A percentile compares a stretch with the other conserved stretches of the same genome.
Evolutionary conservation across 2,329 filamentous ascomycete species (phyloP).

Genomic region (Trichoderma gracile): DNA sequence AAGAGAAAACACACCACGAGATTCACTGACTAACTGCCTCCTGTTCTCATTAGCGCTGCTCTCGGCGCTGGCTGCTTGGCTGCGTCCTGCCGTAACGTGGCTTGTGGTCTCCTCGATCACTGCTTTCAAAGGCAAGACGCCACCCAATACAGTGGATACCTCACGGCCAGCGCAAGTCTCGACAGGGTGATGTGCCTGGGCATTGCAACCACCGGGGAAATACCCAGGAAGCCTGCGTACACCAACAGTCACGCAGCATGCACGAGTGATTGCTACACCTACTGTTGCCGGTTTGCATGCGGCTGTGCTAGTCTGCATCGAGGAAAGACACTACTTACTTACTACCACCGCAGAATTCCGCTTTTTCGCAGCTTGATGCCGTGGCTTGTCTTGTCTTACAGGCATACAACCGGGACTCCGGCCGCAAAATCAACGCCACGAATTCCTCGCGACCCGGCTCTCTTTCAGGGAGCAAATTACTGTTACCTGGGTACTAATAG

Average conservation of each 20-base stretch:
- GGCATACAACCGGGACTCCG: conserved; percentile 1
- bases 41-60: too few relatives aligned
- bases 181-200: not conserved
- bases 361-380: too few relatives aligned
- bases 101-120: conserved; percentile 2
- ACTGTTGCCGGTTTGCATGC: too few relatives aligned
- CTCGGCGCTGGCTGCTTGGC: not conserved
- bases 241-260: too few relatives aligned
- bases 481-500: too few relatives aligned
- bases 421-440: conserved; percentile 8
- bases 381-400: not conserved
- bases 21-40: not conserved
- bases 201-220: not conserved
- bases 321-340: too few relatives aligned
- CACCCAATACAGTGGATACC: not conserved
- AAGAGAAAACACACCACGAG: not conserved
- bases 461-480: not conserved
- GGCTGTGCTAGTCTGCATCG: too few relatives aligned
- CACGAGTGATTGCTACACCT: too few relatives aligned
- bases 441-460: not conserved
- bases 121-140: conserved; percentile 15
- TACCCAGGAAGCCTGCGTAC: too few relatives aligned
- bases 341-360: not conserved
- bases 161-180: not conserved
- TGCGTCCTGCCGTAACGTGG: not conserved